Base-by-base conservation (phyloP, 139 green algal species). In the Eudorina sp. region DNA sequence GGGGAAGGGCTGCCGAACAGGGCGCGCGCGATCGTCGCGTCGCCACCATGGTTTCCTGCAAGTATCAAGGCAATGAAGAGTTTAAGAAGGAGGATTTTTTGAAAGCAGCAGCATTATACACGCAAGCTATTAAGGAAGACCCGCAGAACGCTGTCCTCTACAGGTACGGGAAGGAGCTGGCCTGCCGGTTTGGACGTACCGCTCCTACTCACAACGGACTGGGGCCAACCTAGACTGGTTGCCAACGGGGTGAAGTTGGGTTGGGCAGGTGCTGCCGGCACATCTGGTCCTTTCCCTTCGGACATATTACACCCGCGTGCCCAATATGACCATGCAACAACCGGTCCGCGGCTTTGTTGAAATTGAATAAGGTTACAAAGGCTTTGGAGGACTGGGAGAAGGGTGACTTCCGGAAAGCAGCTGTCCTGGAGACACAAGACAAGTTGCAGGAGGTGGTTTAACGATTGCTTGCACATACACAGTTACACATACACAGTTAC, bases 361-460 rank as follows among this genome's bases (percentile, higher is more conserved):
- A 98, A 82, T 94, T 99, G 16, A 96, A 96, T 51, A 99, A 99
- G 93, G 91, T 98, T 1, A 92, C 85, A 2, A 98, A 98, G 88
- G 97, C 97, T 1, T 69, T 98, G n/a, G 90, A 93, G 53, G 97
- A 96, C 0, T 99, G 95, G 94, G 94, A 98, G 73, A 99, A 99
- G 90, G 97, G 92, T 21, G 46, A 68, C 53, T 74, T 91, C 41
- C 48, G 88, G 0, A 75, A 81, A 45, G 89, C 55, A 2, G 48
- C 88, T 18, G 83, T 90, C 4, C 68, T 92, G 68, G 90, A 95
- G 66, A 83, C 69, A 7, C 58, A 76, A 60, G 80, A 88, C 8
- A 70, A 80, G 38, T 25, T 87, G 45, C 40, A 43, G 11, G 81
- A 87, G 81, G 81, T 87, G 45, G n/a, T n/a, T n/a, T n/a, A n/a